A percentile compares a stretch with the other conserved stretches of the same genome.
Evolutionary conservation across 2,329 filamentous ascomycete genomes (phyloP).

Genomic region (Lasiodiplodia sp.): DNA sequence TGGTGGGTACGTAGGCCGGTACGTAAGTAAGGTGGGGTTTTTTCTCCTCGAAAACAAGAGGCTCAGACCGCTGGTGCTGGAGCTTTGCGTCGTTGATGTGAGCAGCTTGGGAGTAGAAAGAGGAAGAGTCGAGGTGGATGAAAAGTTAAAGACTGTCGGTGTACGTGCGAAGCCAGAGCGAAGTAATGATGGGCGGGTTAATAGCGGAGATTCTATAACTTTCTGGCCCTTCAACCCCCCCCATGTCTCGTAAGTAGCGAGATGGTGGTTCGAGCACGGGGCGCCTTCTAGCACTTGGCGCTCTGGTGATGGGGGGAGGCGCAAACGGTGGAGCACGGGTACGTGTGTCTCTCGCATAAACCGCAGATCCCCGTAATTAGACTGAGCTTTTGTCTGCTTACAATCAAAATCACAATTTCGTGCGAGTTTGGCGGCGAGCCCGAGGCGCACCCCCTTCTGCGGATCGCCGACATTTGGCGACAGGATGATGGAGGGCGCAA

Average conservation of each 20-base stretch:
- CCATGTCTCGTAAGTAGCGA: slow-evolving; percentile 12
- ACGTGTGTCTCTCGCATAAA: slow-evolving; percentile 20
- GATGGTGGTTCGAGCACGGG: slow-evolving; percentile 24
- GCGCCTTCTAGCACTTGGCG: background rate
- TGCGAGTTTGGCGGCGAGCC: slow-evolving; percentile 9
- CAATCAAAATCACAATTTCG: slow-evolving; percentile 26
- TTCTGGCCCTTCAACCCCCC: background rate
- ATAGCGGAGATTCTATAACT: slow-evolving; percentile 25
- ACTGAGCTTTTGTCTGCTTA: background rate
- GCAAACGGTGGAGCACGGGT: background rate
- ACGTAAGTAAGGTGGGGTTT: background rate
- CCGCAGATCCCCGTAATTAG: slow-evolving; percentile 26
- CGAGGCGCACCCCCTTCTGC: background rate
- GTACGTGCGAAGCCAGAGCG: slow-evolving; percentile 9
- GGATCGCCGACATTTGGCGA: background rate
- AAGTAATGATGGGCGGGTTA: slow-evolving; percentile 19
- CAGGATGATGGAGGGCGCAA: background rate
- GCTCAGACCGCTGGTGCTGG: background rate
- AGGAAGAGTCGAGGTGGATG: background rate
- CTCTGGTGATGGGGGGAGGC: slow-evolving; percentile 15
- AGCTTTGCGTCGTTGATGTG: background rate
- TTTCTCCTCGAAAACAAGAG: background rate
- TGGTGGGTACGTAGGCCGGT: background rate
- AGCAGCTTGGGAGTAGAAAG: background rate
- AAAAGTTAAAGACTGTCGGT: slow-evolving; percentile 3